Percentiles rank a stretch among this genome's conserved stretches.
Evolutionary conservation across 1,284 basidiomycete genomes (phyloP).

Genomic region (Microbotryum saponariae): DNA sequence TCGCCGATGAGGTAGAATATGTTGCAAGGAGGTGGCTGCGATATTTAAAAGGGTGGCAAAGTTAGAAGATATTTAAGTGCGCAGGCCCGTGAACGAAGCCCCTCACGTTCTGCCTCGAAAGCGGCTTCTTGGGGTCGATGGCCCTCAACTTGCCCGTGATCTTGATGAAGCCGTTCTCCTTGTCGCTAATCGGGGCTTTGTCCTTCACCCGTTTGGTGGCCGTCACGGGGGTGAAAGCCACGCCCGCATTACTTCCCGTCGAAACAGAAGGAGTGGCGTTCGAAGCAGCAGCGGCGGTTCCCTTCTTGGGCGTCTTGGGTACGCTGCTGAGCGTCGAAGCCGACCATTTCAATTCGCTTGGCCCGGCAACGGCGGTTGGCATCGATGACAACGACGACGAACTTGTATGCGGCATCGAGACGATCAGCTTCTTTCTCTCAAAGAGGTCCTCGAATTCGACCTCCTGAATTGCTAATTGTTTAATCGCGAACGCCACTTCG

Average conservation of each 20-base stretch:
- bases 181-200: not conserved
- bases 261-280: too few relatives aligned
- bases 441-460: conserved; percentile 21
- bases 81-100: not conserved
- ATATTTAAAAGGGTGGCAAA: conserved; percentile 31
- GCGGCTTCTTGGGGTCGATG: conserved; percentile 26
- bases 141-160: conserved; percentile 1
- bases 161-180: not conserved
- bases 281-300: not conserved
- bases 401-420: not conserved
- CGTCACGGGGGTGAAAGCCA: too few relatives aligned
- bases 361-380: not conserved
- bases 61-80: not conserved
- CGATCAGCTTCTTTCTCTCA: conserved; percentile 19
- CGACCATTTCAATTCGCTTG: not conserved
- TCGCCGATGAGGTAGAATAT: conserved; percentile 43
- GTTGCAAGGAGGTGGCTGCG: conserved; percentile 46
- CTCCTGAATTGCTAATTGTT: conserved; percentile 18
- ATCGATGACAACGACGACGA: conserved; percentile 1
- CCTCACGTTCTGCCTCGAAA: not conserved
- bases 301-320: conserved; percentile 3
- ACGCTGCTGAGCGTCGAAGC: not conserved
- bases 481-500: conserved; percentile 26
- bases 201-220: not conserved
- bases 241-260: too few relatives aligned